Percentiles rank a stretch among this genome's conserved stretches.
phyloP scores from a whole-genome alignment of 1,284 basidiomycete genomes.

The Ustilago esculenta region DNA sequence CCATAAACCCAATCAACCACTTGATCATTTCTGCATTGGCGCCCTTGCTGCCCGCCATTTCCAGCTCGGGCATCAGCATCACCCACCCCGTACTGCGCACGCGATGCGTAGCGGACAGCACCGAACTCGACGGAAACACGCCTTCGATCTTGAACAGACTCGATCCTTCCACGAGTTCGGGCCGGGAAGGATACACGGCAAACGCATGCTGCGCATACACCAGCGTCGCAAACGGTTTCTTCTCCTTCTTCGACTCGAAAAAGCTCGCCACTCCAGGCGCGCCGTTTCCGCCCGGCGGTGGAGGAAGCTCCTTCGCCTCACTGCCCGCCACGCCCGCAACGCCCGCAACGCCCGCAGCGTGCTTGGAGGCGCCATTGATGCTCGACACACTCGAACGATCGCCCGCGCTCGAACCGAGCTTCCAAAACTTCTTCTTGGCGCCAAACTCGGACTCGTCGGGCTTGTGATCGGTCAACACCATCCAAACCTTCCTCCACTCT shows the following conservation, averaged over 20 bases:
- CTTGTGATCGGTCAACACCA: constrained; percentile 72
- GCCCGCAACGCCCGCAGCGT: no score
- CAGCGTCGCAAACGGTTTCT: constrained; percentile 63
- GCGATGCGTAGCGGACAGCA: constrained; percentile 72
- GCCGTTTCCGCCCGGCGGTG: constrained; percentile 58
- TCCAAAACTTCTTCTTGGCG: constrained; percentile 54
- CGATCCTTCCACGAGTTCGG: constrained; percentile 64
- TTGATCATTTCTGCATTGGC: constrained; percentile 82
- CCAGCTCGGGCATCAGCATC: constrained; percentile 68
- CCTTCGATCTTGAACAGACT: constrained; percentile 66
- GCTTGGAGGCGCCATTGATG: constrained; percentile 33
- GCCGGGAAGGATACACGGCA: constrained; percentile 64
- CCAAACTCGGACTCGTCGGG: constrained; percentile 47
- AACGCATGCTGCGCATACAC: constrained; percentile 62
- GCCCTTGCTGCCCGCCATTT: constrained; percentile 76
- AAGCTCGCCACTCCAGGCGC: constrained; percentile 62
- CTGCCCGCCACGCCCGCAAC: no score
- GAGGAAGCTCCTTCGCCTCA: constrained; percentile 45
- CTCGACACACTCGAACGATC: constrained; percentile 55
- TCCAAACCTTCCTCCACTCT: constrained; percentile 94
- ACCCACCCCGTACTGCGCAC: constrained; percentile 68
- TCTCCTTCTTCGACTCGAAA: constrained; percentile 63
- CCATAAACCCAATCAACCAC: constrained; percentile 79
- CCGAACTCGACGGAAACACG: constrained; percentile 52
- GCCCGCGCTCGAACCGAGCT: constrained; percentile 43